Base-by-base conservation (phyloP, 2,329 filamentous ascomycete species). In the Aspergillus amoenus region DNA sequence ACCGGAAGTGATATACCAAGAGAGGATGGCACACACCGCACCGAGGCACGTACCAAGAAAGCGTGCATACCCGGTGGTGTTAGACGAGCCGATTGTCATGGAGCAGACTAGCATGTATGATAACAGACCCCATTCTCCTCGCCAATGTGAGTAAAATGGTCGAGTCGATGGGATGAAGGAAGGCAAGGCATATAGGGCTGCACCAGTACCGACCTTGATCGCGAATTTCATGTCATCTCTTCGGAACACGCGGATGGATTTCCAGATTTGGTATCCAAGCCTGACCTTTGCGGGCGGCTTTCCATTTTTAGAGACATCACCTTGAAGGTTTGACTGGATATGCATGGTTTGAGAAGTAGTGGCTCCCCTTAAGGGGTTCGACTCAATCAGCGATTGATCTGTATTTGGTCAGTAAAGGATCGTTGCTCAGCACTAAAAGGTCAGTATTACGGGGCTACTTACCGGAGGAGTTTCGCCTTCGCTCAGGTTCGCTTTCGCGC, bases 61-160 rank as follows among this genome's bases (percentile, higher is more conserved):
- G 64, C 94, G 87, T 48, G 93, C 87, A 68, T 87, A 86, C 4
- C 92, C 93, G 0, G 93, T 97, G 1, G 93, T 96, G 73, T 97
- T 99, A 22, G 92, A 91, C 7, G 94, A 92, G 27, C 94, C 94
- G 21, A 97, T 93, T 0, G 93, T 99, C 92, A 97, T 97, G 39
- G 90, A 92, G 70, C 93, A 96, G 22, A 99, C 94, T 69, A 97
- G 87, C 93, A 97, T 97, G 78, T 96, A 97, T 0, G 92, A 96
- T 55, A 99, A 75, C 2, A 99, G 81, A 21, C 94, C 94, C 94
- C 94, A 99, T 80, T 99, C 94, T 30, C 93, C 93, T 71, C 93
- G 83, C 91, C 93, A 97, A 67, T 88, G 88, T 52, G 86, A 82
- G 71, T 97, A 99, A 18, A 89, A 82, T 0, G 90, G 89, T 52